Evolutionary conservation across 2,329 filamentous ascomycete species (phyloP), one percentile per base, ranked within the genome.

Genomic region (Sporothrix phasma): DNA sequence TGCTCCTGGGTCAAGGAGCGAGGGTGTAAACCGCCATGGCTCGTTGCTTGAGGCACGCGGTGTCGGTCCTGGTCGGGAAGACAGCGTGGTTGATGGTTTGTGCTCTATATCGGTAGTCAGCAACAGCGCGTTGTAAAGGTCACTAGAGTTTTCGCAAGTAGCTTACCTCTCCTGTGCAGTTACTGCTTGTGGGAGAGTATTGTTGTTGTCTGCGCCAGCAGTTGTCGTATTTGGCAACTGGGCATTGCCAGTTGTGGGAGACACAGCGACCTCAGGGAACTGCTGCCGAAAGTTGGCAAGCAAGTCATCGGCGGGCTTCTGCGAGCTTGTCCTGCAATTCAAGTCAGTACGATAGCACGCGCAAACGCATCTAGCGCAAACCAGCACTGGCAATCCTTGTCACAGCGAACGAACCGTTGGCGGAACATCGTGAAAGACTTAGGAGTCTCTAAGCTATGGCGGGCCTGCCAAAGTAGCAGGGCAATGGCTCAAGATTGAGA

Each of bases 1-100:
- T 34, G 90, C 89, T 74, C 88, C 91, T 19, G 91, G 86, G 72
- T 97, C 93, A 72, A 97, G 83, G 64, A 96, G 80, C 24, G 92
- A 94, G 3, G 92, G 91, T 2, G 92, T 96, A 72, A 96, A 92
- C 69, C 89, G 84, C 87, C 92, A 94, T 70, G 84, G 86, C 69
- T 97, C 92, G 71, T 88, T 86, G 41, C 64, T 59, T 47, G 88
- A 84, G 19, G 87, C 88, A 73, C 89, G 85, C 5, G 91, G 90
- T 3, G 90, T 96, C 22, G 89, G 72, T 96, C 91, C 71, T 89
- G 84, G 75, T 94, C 89, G 73, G 78, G 70, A 84, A 85, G 43
- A 74, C 75, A 64, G 78, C 76, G 70, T 77, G 77, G 66, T 68
- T 70, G 62, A 75, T 66, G 66, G 66, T 73, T 59, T 76, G 75